phyloP scores from a whole-genome alignment of 371 early-diverging fungal species.

The Syncephalastrum contaminatum region DNA sequence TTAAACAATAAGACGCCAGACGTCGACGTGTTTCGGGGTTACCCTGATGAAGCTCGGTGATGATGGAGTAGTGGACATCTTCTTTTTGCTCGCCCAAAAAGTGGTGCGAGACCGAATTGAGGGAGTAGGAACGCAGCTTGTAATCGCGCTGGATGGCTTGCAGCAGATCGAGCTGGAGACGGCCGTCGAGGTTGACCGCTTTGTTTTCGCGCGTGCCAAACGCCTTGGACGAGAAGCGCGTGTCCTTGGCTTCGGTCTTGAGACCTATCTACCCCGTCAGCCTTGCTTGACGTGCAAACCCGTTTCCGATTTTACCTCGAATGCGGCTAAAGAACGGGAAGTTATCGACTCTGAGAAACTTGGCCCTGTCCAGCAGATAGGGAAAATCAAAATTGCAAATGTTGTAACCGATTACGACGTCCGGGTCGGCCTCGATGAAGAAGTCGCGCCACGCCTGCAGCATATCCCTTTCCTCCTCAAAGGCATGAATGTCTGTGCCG shows the following conservation, averaged over 20 bases:
- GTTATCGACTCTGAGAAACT: conserved; percentile 65
- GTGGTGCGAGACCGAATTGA: conserved; percentile 97
- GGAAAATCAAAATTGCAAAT: conserved; percentile 98
- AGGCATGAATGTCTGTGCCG: conserved; percentile 88
- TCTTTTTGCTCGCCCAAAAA: conserved; percentile 99
- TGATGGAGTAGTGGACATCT: conserved; percentile 99
- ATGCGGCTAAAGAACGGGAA: conserved; percentile 93
- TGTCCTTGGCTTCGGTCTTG: conserved; percentile 76
- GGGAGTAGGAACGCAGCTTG: conserved; percentile 96
- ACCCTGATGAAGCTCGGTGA: conserved; percentile 95
- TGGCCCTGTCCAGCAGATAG: conserved; percentile 95
- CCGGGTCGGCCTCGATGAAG: conserved; percentile 89
- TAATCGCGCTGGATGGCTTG: conserved; percentile 97
- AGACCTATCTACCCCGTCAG: conserved; percentile 20
- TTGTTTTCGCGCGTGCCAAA: conserved; percentile 93
- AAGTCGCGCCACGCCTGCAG: conserved; percentile 91
- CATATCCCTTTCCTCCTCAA: conserved; percentile 84
- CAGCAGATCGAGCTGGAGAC: conserved; percentile 95
- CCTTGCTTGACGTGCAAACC: background rate
- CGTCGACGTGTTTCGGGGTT: conserved; percentile 96
- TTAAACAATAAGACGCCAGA: conserved; percentile 98
- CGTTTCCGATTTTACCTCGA: conserved; percentile 30
- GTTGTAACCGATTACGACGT: conserved; percentile 99
- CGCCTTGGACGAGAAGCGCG: conserved; percentile 90
- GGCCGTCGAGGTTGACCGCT: conserved; percentile 89